Evolutionary conservation across 345 rosid genomes (phyloP).

Genomic region (Microthlaspi erraticum): DNA sequence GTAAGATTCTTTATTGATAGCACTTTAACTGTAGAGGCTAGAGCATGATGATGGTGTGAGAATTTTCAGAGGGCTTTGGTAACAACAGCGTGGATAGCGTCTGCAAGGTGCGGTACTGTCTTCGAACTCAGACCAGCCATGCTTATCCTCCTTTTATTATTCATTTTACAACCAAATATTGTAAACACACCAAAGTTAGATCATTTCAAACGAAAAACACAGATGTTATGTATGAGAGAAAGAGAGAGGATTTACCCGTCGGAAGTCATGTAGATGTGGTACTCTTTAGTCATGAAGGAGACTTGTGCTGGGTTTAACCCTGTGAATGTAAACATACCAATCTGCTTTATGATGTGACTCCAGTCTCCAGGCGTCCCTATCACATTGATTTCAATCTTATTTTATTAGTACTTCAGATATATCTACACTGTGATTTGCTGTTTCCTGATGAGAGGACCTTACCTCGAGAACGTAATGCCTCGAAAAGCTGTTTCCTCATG

Average conservation of each 20-base stretch:
- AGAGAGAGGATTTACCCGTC: slow-evolving; percentile 59
- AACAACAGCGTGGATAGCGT: slow-evolving; percentile 70
- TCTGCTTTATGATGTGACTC: slow-evolving; percentile 78
- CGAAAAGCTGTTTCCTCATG: slow-evolving; percentile 78
- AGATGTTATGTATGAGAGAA: not conserved
- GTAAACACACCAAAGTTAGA: slow-evolving; percentile 24
- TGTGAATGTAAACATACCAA: slow-evolving; percentile 84
- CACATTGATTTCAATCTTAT: slow-evolving; percentile 1
- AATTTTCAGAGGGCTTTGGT: slow-evolving; percentile 42
- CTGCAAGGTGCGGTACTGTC: slow-evolving; percentile 77
- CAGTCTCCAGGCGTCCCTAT: slow-evolving; percentile 81
- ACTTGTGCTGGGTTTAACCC: slow-evolving; percentile 72
- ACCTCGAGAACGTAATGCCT: slow-evolving; percentile 68
- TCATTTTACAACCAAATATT: not conserved
- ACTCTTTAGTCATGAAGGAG: slow-evolving; percentile 65
- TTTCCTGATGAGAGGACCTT: slow-evolving; percentile 18
- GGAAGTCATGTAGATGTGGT: slow-evolving; percentile 78
- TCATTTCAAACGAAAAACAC: not conserved
- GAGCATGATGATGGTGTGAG: not conserved
- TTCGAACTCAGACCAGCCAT: slow-evolving; percentile 77
- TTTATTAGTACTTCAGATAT: not conserved
- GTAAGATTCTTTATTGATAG: not conserved
- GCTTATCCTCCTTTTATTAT: slow-evolving; percentile 68
- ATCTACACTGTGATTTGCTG: not conserved
- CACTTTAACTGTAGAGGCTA: not conserved